phyloP scores from a whole-genome alignment of 306 rosid species.

The Lathyrus tuberosus region DNA sequence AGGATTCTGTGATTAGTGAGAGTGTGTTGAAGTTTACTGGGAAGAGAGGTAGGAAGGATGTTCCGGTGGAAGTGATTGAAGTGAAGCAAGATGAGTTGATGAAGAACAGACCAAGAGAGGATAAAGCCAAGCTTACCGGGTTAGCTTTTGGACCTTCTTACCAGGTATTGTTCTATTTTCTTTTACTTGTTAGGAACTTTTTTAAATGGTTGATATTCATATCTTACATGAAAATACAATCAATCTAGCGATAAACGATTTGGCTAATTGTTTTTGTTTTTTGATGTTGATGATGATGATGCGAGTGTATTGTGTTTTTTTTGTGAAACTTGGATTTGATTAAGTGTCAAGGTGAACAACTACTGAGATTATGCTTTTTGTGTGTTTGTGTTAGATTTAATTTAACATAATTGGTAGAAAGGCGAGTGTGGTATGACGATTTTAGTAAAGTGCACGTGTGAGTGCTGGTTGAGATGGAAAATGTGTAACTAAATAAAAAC shows the following conservation, averaged over 20 bases:
- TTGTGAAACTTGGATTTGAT: constrained; percentile 9
- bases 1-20: constrained; percentile 37
- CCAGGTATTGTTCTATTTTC: constrained; percentile 56
- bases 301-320: constrained; percentile 10
- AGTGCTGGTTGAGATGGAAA: constrained; percentile 6
- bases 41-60: constrained; percentile 75
- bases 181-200: background rate
- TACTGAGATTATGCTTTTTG: background rate
- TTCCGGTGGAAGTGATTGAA: constrained; percentile 76
- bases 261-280: background rate
- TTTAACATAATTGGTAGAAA: background rate
- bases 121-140: constrained; percentile 80
- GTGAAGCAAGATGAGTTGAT: constrained; percentile 94
- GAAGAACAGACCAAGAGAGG: constrained; percentile 92
- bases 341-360: background rate
- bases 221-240: background rate
- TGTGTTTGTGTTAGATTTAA: constrained; percentile 11
- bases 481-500: background rate
- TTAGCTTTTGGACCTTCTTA: constrained; percentile 92
- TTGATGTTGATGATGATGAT: background rate
- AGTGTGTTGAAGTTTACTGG: constrained; percentile 47
- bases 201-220: background rate
- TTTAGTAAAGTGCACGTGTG: background rate
- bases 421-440: background rate
- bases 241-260: background rate